phyloP scores from a whole-genome alignment of 2,329 filamentous ascomycete genomes.

The Microascus cirrosus region DNA sequence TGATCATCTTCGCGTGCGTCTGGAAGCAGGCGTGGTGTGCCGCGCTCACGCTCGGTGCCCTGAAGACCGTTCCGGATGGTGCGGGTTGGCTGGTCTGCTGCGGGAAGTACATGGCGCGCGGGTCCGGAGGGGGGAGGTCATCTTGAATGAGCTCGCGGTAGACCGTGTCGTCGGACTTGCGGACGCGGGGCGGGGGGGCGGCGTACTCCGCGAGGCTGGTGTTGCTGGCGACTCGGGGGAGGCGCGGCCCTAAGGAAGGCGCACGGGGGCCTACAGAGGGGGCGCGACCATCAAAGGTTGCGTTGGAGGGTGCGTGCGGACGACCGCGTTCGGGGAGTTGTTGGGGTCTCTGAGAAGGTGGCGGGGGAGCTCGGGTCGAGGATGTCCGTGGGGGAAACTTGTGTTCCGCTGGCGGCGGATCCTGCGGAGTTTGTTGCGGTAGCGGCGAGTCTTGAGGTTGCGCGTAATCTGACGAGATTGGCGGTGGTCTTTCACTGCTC shows the following conservation, averaged over 20 bases:
- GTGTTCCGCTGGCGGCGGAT: conserved; percentile 11
- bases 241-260: conserved; percentile 1
- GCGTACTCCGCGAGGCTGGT: conserved; percentile 9
- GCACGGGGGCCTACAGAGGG: conserved; percentile 4
- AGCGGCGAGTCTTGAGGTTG: not conserved
- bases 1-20: conserved; percentile 34
- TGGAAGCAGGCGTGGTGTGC: conserved; percentile 34
- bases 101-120: conserved; percentile 25
- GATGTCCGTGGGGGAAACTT: conserved; percentile 21
- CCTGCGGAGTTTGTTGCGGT: conserved; percentile 8
- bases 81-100: conserved; percentile 12
- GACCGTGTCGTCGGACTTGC: conserved; percentile 23
- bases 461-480: conserved; percentile 5
- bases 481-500: conserved; percentile 12
- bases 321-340: conserved; percentile 3
- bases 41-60: conserved; percentile 30
- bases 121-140: conserved; percentile 19
- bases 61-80: conserved; percentile 21
- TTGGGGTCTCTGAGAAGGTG: conserved; percentile 6
- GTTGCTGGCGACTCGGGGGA: conserved; percentile 2
- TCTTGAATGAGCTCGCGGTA: conserved; percentile 26
- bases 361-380: conserved; percentile 14
- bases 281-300: conserved; percentile 1
- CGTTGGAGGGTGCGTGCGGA: not conserved
- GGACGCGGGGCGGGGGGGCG: conserved; percentile 15